Percentiles rank a stretch among this genome's conserved stretches.
Conservation (phyloP, 768 basidiomycete genomes). For the Macrolepiota dolichaula region DNA sequence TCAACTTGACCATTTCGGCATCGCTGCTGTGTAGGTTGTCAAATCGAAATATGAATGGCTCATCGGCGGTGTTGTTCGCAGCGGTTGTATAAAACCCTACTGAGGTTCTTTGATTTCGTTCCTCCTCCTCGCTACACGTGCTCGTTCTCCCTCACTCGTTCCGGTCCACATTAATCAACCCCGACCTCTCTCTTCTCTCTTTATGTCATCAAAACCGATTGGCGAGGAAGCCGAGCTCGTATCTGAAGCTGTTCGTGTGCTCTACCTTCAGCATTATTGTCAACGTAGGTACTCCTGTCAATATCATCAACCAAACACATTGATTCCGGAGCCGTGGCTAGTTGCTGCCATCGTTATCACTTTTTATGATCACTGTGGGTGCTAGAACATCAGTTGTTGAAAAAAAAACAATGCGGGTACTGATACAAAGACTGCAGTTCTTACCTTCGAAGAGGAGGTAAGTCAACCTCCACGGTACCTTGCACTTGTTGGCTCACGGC, state of each 20-base stretch:
- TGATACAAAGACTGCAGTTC: conserved; percentile 6
- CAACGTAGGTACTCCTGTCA: conserved; percentile 17
- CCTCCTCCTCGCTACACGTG: not conserved
- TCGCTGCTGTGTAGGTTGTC: not conserved
- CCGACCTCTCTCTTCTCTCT: not conserved
- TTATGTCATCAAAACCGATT: not conserved
- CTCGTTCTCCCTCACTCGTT: not conserved
- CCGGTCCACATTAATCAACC: not conserved
- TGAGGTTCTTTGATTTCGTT: not conserved
- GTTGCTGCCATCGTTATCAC: conserved; percentile 19
- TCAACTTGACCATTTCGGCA: not conserved
- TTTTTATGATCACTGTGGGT: conserved; percentile 23
- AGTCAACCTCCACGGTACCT: not conserved
- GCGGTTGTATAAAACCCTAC: not conserved
- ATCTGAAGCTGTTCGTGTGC: not conserved
- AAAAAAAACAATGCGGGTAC: not conserved
- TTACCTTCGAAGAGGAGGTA: conserved; percentile 22
- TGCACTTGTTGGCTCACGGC: not conserved
- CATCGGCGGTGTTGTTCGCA: not conserved
- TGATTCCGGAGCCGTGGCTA: not conserved
- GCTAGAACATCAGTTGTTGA: not conserved
- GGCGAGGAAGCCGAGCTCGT: not conserved
- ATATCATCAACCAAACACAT: not conserved
- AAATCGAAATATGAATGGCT: not conserved
- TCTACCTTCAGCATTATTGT: conserved; percentile 18